Percentiles rank a stretch among this genome's conserved stretches.
These are phyloP conservation scores for Fraxinus excelsior DNA, from an alignment of 257 asterid species.

Conservation along the genomic window DNA sequence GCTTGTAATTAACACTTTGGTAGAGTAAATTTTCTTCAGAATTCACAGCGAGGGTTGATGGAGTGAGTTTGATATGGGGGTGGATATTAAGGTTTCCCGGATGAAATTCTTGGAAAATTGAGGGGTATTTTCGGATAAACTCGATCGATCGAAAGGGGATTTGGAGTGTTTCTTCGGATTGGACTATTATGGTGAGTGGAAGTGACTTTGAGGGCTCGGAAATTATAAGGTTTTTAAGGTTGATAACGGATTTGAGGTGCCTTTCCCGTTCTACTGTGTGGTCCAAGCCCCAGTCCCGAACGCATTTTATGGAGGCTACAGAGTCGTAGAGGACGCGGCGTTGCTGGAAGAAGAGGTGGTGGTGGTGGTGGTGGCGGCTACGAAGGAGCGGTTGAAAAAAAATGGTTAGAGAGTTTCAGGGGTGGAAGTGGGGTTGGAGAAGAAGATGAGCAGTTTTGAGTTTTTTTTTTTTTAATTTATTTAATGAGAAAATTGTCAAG, in stretches of 20 bases:
- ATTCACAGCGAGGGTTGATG: constrained; percentile 41
- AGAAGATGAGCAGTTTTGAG: no score
- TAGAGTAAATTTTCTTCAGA: constrained; percentile 62
- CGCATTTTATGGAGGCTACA: constrained; percentile 53
- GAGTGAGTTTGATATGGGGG: constrained; percentile 78
- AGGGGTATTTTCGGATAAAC: constrained; percentile 66
- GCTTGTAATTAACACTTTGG: constrained; percentile 58
- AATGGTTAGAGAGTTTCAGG: no score
- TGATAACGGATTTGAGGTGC: constrained; percentile 67
- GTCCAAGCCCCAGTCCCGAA: constrained; percentile 92
- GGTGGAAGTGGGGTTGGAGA: no score
- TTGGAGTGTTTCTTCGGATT: constrained; percentile 50
- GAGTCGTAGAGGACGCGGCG: constrained; percentile 54
- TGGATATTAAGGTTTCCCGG: constrained; percentile 62
- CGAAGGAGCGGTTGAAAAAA: background rate
- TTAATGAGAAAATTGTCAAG: no score
- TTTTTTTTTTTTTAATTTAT: no score
- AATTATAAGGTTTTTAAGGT: constrained; percentile 69
- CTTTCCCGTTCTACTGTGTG: constrained; percentile 82
- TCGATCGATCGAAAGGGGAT: constrained; percentile 85
- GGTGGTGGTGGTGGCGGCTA: constrained; percentile 22
- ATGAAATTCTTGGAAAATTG: constrained; percentile 64
- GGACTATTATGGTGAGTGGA: constrained; percentile 61
- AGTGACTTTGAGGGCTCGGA: constrained; percentile 76
- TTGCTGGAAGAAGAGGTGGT: constrained; percentile 34